Conservation (phyloP, 805 yeast species). For the Lipomyces kockii region DNA sequence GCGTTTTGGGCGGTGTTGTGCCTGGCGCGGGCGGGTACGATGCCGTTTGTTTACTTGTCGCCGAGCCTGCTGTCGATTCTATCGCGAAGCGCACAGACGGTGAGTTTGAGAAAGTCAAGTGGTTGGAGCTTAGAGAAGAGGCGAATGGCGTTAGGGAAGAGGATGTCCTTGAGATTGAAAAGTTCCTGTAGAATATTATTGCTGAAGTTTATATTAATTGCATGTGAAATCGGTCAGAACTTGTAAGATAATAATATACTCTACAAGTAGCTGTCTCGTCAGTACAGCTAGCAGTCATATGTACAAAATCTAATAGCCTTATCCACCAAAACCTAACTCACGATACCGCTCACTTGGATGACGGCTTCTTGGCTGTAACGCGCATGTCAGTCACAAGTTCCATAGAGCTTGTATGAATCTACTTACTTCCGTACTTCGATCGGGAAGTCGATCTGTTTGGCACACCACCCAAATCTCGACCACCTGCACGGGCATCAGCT, state of each 20-base stretch:
- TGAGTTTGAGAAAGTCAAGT: slow-evolving; percentile 47
- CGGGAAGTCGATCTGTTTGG: slow-evolving; percentile 89
- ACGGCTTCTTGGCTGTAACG: slow-evolving; percentile 27
- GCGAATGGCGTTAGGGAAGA: slow-evolving; percentile 45
- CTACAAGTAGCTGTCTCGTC: background rate
- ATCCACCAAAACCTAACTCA: background rate
- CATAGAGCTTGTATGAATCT: background rate
- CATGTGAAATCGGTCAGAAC: background rate
- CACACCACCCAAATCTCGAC: slow-evolving; percentile 90
- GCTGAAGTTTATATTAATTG: background rate
- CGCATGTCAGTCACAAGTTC: background rate
- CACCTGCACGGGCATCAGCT: slow-evolving; percentile 40
- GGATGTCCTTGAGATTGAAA: slow-evolving; percentile 6
- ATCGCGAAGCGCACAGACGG: slow-evolving; percentile 2
- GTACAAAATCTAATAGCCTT: background rate
- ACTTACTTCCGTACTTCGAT: slow-evolving; percentile 90
- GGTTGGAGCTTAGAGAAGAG: slow-evolving; percentile 54
- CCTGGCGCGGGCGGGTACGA: slow-evolving; percentile 99
- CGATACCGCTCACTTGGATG: background rate
- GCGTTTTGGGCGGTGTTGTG: slow-evolving; percentile 93
- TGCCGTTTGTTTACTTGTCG: slow-evolving; percentile 78
- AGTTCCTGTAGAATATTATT: slow-evolving; percentile 15
- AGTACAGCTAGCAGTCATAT: background rate
- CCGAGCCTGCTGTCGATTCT: slow-evolving; percentile 37
- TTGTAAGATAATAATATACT: background rate